Conservation (phyloP, 768 basidiomycete species). For the Hypsizygus marmoreus region DNA sequence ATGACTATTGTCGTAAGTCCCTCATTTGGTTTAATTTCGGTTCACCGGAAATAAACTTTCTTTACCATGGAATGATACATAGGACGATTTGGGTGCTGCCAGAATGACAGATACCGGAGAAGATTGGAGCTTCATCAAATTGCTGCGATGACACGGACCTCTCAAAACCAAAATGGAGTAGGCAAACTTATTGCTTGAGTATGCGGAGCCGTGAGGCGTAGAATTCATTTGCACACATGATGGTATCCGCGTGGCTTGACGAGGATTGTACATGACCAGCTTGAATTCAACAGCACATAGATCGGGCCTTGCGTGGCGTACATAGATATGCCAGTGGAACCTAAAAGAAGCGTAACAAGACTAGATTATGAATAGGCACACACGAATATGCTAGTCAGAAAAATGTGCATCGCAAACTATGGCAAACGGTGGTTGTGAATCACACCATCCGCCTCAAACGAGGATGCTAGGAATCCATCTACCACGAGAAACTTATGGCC, state of each 20-base stretch:
- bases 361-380: conserved; percentile 16
- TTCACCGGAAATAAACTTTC: conserved; percentile 5
- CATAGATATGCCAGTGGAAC: background rate
- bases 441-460: conserved; percentile 75
- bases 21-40: conserved; percentile 1
- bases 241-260: background rate
- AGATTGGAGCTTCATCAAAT: too few species aligned
- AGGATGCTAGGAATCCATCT: conserved; percentile 45
- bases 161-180: background rate
- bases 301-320: too few species aligned
- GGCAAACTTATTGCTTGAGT: conserved; percentile 15
- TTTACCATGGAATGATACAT: conserved; percentile 5
- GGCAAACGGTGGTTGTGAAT: conserved; percentile 54
- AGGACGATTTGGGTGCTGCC: conserved; percentile 54
- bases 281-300: too few species aligned
- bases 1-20: conserved; percentile 59
- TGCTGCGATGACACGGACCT: too few species aligned
- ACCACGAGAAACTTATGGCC: conserved; percentile 21
- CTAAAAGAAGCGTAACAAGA: background rate
- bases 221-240: background rate
- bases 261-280: background rate
- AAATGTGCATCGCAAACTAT: conserved; percentile 51
- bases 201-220: background rate
- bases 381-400: conserved; percentile 1
- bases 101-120: conserved; percentile 56